Evolutionary conservation across 2,329 filamentous ascomycete species (phyloP).

Genomic region (Colletotrichum falcatum): DNA sequence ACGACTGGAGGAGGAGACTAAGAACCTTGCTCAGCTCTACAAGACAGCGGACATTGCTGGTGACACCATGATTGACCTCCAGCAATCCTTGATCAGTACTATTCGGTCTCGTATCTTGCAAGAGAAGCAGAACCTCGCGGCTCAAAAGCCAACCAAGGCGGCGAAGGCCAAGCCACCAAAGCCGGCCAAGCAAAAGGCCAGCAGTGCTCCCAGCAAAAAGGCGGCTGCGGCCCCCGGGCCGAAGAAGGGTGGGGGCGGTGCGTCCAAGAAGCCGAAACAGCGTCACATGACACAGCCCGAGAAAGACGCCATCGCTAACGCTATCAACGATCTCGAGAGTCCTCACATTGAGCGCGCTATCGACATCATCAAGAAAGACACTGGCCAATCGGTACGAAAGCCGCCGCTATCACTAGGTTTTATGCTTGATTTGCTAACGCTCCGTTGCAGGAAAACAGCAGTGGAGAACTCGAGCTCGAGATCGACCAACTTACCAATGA

Average conservation of each 20-base stretch:
- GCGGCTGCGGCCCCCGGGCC: slow-evolving; percentile 48
- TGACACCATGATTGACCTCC: slow-evolving; percentile 64
- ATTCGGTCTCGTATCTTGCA: slow-evolving; percentile 79
- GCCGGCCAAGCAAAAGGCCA: slow-evolving; percentile 62
- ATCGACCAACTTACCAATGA: slow-evolving; percentile 68
- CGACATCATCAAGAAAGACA: slow-evolving; percentile 90
- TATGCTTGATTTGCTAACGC: slow-evolving; percentile 46
- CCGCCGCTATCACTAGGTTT: rapidly evolving
- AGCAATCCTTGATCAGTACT: slow-evolving; percentile 71
- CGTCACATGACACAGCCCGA: slow-evolving; percentile 79
- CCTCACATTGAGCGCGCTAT: slow-evolving; percentile 84
- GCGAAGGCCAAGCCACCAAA: slow-evolving; percentile 64
- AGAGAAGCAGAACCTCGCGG: slow-evolving; percentile 74
- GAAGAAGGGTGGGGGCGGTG: slow-evolving; percentile 57
- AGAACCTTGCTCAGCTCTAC: slow-evolving; percentile 66
- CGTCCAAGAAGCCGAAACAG: slow-evolving; percentile 60
- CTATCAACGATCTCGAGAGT: slow-evolving; percentile 84
- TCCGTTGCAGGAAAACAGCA: slow-evolving; percentile 64
- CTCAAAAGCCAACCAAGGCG: slow-evolving; percentile 69
- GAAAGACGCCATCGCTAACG: slow-evolving; percentile 91
- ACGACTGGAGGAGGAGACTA: slow-evolving; percentile 67
- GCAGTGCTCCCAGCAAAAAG: slow-evolving; percentile 56
- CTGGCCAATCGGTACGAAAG: slow-evolving; percentile 75
- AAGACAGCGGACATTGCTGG: slow-evolving; percentile 64
- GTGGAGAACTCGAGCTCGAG: slow-evolving; percentile 70